Conservation (phyloP, 192 early-diverging fungal genomes). For the Entomortierella parvispora region DNA sequence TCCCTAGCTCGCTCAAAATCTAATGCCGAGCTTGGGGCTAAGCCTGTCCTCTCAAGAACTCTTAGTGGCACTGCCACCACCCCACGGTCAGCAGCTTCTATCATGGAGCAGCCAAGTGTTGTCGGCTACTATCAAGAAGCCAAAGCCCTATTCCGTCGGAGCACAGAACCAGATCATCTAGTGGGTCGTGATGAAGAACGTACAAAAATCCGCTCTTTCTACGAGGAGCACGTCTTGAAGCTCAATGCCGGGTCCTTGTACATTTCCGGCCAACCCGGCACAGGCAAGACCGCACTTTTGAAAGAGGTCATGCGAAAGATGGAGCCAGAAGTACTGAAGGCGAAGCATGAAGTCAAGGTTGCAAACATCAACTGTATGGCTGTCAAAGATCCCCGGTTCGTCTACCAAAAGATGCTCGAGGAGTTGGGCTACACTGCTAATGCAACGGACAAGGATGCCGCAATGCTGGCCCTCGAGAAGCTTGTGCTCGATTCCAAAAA, state of each 20-base stretch:
- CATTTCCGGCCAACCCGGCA: slow-evolving; percentile 91
- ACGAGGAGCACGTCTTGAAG: slow-evolving; percentile 56
- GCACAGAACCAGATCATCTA: slow-evolving; percentile 65
- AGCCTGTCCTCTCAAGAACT: neutral
- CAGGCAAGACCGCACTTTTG: slow-evolving; percentile 93
- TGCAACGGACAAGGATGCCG: slow-evolving; percentile 56
- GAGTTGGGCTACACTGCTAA: slow-evolving; percentile 53
- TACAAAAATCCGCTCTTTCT: slow-evolving; percentile 60
- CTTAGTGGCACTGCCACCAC: neutral
- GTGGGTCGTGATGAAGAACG: slow-evolving; percentile 75
- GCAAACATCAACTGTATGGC: slow-evolving; percentile 90
- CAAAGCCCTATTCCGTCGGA: slow-evolving; percentile 71
- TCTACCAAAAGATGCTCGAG: slow-evolving; percentile 74
- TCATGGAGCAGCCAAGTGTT: no score
- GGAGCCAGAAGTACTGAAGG: slow-evolving; percentile 35
- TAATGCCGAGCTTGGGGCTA: neutral
- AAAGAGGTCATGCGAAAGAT: slow-evolving; percentile 63
- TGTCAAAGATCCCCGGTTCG: slow-evolving; percentile 71
- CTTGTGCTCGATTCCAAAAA: slow-evolving; percentile 59
- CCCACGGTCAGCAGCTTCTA: neutral
- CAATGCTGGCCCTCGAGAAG: slow-evolving; percentile 63
- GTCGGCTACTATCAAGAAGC: slow-evolving; percentile 61
- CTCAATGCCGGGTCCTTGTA: slow-evolving; percentile 77
- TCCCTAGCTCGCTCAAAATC: neutral
- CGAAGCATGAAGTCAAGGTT: slow-evolving; percentile 63